Conservation (phyloP, 2,329 filamentous ascomycete genomes). For the Aureobasidium melanogenum region DNA sequence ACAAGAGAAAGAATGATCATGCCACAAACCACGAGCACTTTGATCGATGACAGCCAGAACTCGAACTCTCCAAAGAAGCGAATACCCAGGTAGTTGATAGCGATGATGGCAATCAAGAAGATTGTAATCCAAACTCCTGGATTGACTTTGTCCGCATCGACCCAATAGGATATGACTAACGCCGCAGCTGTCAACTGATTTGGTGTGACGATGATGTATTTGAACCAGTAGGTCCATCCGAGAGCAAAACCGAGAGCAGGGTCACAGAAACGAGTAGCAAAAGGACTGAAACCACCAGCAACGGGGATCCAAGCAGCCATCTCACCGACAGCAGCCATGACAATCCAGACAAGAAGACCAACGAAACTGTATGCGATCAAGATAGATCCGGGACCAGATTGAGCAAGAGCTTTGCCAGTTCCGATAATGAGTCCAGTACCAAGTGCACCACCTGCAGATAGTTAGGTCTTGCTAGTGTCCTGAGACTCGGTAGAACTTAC, state of each 20-base stretch:
- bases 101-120: conserved; percentile 35
- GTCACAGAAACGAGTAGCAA: conserved; percentile 70
- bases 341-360: conserved; percentile 65
- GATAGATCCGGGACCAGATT: conserved; percentile 53
- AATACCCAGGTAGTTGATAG: conserved; percentile 49
- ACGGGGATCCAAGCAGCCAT: conserved; percentile 79
- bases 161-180: conserved; percentile 72
- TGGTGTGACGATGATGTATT: conserved; percentile 76
- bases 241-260: conserved; percentile 72
- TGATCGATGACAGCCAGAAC: conserved; percentile 41
- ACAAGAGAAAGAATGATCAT: conserved; percentile 38
- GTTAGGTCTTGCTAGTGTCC: neutral
- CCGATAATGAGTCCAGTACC: conserved; percentile 68
- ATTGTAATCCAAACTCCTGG: conserved; percentile 70
- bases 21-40: conserved; percentile 38
- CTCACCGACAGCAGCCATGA: conserved; percentile 74
- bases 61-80: conserved; percentile 52
- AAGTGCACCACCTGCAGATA: conserved; percentile 54
- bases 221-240: conserved; percentile 59
- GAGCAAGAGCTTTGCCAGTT: conserved; percentile 42
- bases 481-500: neutral
- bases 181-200: conserved; percentile 78
- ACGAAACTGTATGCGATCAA: conserved; percentile 63
- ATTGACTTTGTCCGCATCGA: conserved; percentile 56
- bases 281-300: conserved; percentile 71